Evolutionary conservation across 2,329 filamentous ascomycete genomes (phyloP).

Genomic region (Fusarium sp.): DNA sequence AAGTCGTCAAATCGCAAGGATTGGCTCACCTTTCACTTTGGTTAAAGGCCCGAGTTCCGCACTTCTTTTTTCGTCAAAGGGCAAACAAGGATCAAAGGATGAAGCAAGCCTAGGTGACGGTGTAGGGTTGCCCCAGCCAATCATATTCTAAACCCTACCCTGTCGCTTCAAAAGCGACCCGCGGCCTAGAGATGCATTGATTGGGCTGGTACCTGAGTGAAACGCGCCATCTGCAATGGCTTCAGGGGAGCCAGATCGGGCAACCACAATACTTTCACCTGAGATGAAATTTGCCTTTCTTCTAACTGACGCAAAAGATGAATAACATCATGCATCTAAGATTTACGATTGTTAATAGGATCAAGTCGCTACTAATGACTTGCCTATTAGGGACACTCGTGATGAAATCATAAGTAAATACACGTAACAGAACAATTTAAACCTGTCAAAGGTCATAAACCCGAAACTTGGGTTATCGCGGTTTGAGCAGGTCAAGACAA

Average conservation of each 20-base stretch:
- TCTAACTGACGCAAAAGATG: slow-evolving; percentile 4
- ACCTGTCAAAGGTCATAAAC: background rate
- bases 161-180: slow-evolving; percentile 36
- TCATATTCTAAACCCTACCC: slow-evolving; percentile 5
- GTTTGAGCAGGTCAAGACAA: slow-evolving; percentile 1
- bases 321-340: background rate
- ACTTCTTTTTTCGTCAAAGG: background rate
- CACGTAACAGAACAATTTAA: background rate
- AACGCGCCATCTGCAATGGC: slow-evolving; percentile 34
- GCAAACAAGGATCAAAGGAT: slow-evolving; percentile 5
- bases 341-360: slow-evolving; percentile 3
- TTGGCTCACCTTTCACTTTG: slow-evolving; percentile 18
- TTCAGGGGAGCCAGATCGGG: slow-evolving; percentile 14
- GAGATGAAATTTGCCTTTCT: background rate
- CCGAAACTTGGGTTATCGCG: slow-evolving; percentile 2
- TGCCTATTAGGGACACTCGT: background rate
- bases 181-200: slow-evolving; percentile 20
- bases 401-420: background rate
- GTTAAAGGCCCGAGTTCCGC: slow-evolving; percentile 8
- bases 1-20: slow-evolving; percentile 23
- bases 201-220: slow-evolving; percentile 39
- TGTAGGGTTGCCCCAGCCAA: slow-evolving; percentile 20
- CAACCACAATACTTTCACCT: slow-evolving; percentile 2
- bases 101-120: slow-evolving; percentile 30
- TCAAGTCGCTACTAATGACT: background rate